Conservation (phyloP, 2,329 filamentous ascomycete species). For the Cercospora citrullina region DNA sequence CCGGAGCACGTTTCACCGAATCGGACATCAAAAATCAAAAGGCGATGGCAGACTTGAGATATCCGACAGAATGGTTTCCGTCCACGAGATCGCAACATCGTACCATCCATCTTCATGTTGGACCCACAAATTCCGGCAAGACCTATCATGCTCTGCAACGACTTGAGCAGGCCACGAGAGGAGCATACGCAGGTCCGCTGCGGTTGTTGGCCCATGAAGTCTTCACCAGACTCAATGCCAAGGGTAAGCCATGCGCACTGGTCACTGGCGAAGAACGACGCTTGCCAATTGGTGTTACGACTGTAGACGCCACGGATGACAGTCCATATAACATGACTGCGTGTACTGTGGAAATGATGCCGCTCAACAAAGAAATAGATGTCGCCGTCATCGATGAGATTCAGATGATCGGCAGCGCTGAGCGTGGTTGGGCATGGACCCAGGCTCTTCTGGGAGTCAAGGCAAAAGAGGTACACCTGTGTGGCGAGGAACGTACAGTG, state of each 20-base stretch:
- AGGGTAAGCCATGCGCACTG: constrained; percentile 73
- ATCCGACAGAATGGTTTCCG: constrained; percentile 89
- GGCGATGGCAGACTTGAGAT: constrained; percentile 77
- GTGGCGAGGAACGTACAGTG: constrained; percentile 82
- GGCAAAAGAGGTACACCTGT: constrained; percentile 87
- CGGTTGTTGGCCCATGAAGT: constrained; percentile 90
- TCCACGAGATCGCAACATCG: constrained; percentile 76
- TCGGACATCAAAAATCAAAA: constrained; percentile 60
- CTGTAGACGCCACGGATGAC: constrained; percentile 47
- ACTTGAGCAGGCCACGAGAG: constrained; percentile 71
- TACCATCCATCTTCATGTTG: constrained; percentile 87
- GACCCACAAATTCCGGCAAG: constrained; percentile 96
- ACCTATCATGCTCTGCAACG: constrained; percentile 90
- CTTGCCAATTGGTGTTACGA: constrained; percentile 49
- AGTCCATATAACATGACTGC: constrained; percentile 62
- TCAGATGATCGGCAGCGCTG: constrained; percentile 83
- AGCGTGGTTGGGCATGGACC: constrained; percentile 93
- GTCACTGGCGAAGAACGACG: constrained; percentile 90
- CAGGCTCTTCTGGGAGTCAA: constrained; percentile 82
- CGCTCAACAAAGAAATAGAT: constrained; percentile 63
- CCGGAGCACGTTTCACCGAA: constrained; percentile 58
- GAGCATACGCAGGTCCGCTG: constrained; percentile 88
- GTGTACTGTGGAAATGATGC: constrained; percentile 93
- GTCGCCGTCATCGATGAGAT: constrained; percentile 98
- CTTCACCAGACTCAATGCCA: constrained; percentile 80